Evolutionary conservation across 169 alveolate genomes (phyloP).

Genomic region (Plasmodium chabaudi): DNA sequence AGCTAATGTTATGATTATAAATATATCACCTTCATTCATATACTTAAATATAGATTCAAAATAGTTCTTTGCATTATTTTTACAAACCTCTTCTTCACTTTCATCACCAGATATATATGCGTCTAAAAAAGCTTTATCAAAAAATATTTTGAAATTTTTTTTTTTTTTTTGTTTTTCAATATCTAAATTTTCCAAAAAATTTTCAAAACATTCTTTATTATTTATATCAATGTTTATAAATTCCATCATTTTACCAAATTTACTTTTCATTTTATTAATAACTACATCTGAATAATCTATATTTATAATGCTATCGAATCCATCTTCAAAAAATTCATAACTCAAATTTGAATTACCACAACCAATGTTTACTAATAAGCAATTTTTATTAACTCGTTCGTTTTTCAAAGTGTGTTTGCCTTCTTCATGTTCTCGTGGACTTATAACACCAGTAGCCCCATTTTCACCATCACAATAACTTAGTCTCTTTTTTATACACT

Average conservation of each 20-base stretch:
- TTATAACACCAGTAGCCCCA: neutral
- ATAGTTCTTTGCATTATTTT: slow-evolving; percentile 79
- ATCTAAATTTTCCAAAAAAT: slow-evolving; percentile 42
- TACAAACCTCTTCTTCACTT: slow-evolving; percentile 80
- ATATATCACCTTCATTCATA: slow-evolving; percentile 79
- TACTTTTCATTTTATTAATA: slow-evolving; percentile 79
- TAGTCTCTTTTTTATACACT: slow-evolving; percentile 30
- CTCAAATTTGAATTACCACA: slow-evolving; percentile 84
- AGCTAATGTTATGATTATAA: slow-evolving; percentile 80
- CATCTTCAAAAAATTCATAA: slow-evolving; percentile 78
- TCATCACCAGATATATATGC: slow-evolving; percentile 82
- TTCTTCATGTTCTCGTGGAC: neutral
- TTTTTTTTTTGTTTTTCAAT: slow-evolving; percentile 34
- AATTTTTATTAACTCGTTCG: slow-evolving; percentile 36
- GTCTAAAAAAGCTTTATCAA: slow-evolving; percentile 87
- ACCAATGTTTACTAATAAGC: slow-evolving; percentile 80
- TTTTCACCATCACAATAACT: slow-evolving; percentile 31
- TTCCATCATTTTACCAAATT: slow-evolving; percentile 51
- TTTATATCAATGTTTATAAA: slow-evolving; percentile 80
- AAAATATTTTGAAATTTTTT: slow-evolving; percentile 77
- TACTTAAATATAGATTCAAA: slow-evolving; percentile 75
- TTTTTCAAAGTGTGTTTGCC: neutral
- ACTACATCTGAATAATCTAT: slow-evolving; percentile 82
- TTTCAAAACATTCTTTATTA: slow-evolving; percentile 21
- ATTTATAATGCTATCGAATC: slow-evolving; percentile 75